Evolutionary conservation across 768 basidiomycete species (phyloP).

Genomic region (Amanita thiersii): DNA sequence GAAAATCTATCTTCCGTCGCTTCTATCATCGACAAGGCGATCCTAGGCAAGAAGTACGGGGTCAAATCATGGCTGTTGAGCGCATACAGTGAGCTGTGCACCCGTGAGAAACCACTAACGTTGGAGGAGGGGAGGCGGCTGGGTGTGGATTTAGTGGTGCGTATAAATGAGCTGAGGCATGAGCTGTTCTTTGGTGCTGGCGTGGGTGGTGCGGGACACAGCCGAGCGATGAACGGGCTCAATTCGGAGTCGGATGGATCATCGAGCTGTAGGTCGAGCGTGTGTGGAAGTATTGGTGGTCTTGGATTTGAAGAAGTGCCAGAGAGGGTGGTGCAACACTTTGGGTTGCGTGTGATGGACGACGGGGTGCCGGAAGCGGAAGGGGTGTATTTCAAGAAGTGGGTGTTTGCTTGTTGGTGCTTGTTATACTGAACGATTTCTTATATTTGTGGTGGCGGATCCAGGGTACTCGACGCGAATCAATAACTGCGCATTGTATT

Average conservation of each 20-base stretch:
- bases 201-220: conserved; percentile 3
- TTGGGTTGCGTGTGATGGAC: conserved; percentile 4
- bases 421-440: not conserved
- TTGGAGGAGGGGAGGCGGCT: conserved; percentile 20
- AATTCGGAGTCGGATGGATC: not conserved
- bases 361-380: conserved; percentile 6
- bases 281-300: not conserved
- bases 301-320: conserved; percentile 5
- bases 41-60: conserved; percentile 20
- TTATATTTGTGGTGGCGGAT: not conserved
- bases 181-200: conserved; percentile 12
- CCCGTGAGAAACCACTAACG: conserved; percentile 17
- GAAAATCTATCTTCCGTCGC: conserved; percentile 18
- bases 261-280: not conserved
- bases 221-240: not conserved
- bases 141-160: conserved; percentile 22
- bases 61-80: conserved; percentile 26
- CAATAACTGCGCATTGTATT: not conserved
- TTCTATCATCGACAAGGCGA: conserved; percentile 23
- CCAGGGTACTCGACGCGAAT: conserved; percentile 6
- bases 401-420: not conserved
- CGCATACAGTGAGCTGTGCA: conserved; percentile 27
- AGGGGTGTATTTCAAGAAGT: conserved; percentile 6
- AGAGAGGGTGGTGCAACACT: conserved; percentile 3
- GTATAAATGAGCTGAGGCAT: conserved; percentile 23